Conservation (phyloP, 2,329 filamentous ascomycete species). For the Cladosporium sp. region DNA sequence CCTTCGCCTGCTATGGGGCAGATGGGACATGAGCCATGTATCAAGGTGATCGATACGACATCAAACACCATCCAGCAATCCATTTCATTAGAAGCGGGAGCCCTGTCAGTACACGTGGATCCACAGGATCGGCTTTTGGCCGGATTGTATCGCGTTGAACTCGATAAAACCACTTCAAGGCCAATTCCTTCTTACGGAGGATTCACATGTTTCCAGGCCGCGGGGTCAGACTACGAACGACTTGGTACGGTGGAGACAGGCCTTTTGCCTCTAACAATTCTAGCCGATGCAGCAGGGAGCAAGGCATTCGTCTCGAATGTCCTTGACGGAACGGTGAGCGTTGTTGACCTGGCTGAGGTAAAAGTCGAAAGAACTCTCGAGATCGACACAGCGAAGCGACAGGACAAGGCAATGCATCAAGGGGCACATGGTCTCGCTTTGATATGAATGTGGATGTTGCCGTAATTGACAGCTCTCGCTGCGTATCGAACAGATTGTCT, state of each 20-base stretch:
- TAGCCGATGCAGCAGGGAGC: constrained; percentile 4
- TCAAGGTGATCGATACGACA: constrained; percentile 1
- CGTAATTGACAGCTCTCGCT: no score
- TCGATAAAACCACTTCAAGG: not conserved
- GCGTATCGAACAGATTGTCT: no score
- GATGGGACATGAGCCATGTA: not conserved
- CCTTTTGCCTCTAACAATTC: constrained; percentile 12
- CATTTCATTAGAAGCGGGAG: not conserved
- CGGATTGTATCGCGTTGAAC: not conserved
- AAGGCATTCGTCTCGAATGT: constrained; percentile 13
- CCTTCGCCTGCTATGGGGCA: constrained; percentile 1
- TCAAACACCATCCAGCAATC: not conserved
- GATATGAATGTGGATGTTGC: no score
- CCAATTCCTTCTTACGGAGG: constrained; percentile 2
- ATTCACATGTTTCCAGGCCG: not conserved
- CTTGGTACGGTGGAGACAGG: constrained; percentile 9
- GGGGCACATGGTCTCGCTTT: constrained; percentile 14
- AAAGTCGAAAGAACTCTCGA: constrained; percentile 7
- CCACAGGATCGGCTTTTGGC: not conserved
- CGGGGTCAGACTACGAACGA: constrained; percentile 1
- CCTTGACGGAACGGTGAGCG: constrained; percentile 10
- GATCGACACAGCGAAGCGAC: constrained; percentile 9
- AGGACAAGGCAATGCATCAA: constrained; percentile 15
- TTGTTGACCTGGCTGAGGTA: constrained; percentile 8
- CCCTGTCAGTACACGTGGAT: not conserved